Percentiles rank a stretch among this genome's conserved stretches.
Evolutionary conservation across 2,329 filamentous ascomycete genomes (phyloP).

Genomic region (Trichoderma pleuroti): DNA sequence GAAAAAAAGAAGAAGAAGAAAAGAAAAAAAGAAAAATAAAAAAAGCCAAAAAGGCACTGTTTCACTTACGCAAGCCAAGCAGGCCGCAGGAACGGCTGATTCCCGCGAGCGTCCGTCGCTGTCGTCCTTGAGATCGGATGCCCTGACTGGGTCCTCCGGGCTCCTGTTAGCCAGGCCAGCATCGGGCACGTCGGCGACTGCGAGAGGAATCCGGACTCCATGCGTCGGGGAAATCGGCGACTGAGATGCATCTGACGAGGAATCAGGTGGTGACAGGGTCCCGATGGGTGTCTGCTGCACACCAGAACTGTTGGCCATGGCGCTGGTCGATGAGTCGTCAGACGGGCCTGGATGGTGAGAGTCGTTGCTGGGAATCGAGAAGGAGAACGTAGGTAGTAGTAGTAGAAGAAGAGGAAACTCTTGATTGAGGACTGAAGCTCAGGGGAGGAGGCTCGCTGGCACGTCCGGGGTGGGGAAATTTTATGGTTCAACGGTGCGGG

Average conservation of each 20-base stretch:
- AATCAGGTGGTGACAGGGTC: slow-evolving; percentile 17
- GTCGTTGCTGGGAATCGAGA: background rate
- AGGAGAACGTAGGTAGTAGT: background rate
- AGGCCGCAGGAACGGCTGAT: slow-evolving; percentile 48
- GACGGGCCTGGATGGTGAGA: background rate
- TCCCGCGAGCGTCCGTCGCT: slow-evolving; percentile 25
- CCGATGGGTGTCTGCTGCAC: slow-evolving; percentile 18
- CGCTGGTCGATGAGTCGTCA: background rate
- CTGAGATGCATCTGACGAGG: slow-evolving; percentile 16
- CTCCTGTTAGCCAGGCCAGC: slow-evolving; percentile 1
- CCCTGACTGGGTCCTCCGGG: slow-evolving; percentile 10
- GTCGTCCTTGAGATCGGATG: slow-evolving; percentile 16
- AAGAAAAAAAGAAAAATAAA: background rate
- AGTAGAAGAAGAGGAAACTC: background rate
- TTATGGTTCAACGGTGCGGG: slow-evolving; percentile 10
- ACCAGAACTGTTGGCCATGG: slow-evolving; percentile 18
- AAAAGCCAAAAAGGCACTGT: background rate
- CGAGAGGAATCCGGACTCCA: slow-evolving; percentile 5
- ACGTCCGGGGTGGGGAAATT: slow-evolving; percentile 9
- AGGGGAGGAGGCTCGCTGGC: slow-evolving; percentile 14
- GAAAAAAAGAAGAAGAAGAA: background rate
- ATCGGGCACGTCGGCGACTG: slow-evolving; percentile 14
- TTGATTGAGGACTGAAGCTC: background rate
- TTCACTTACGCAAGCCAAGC: slow-evolving; percentile 51
- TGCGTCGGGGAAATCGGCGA: slow-evolving; percentile 19